These are phyloP conservation scores for Urostyla sp. DNA, from an alignment of 73 alveolate genomes.

Conservation along the genomic window DNA sequence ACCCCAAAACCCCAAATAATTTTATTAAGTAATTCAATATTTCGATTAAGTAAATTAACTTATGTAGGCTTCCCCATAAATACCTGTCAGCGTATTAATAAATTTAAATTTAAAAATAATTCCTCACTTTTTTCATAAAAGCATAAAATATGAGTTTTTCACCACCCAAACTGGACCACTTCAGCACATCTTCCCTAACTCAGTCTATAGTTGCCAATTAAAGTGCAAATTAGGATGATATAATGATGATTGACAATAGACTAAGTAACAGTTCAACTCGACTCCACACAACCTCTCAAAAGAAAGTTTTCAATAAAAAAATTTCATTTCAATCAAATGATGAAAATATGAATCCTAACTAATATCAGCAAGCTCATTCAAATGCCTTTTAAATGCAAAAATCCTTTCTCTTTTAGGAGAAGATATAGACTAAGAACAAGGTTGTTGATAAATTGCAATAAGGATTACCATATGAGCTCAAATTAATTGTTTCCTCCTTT, in stretches of 20 bases:
- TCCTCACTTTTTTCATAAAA: too few species aligned
- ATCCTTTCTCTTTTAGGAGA: background rate
- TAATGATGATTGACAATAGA: background rate
- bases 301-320: slow-evolving; percentile 20
- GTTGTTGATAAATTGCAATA: background rate
- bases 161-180: slow-evolving; percentile 24
- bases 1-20: too few species aligned
- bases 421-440: background rate
- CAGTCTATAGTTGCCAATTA: background rate
- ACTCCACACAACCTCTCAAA: background rate
- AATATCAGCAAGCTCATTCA: background rate
- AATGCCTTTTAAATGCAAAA: background rate
- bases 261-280: background rate
- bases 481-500: slow-evolving; percentile 8
- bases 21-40: too few species aligned
- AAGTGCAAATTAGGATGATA: background rate
- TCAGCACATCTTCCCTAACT: background rate
- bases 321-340: background rate
- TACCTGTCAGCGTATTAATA: too few species aligned
- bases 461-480: slow-evolving; percentile 21
- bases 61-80: too few species aligned
- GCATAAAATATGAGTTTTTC: slow-evolving; percentile 26
- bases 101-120: too few species aligned
- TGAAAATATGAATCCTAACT: slow-evolving; percentile 1
- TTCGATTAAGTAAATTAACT: too few species aligned